Evolutionary conservation across 202 grass and related monocot genomes (phyloP), one percentile per base, ranked within the genome.

Genomic region (Zizania palustris): DNA sequence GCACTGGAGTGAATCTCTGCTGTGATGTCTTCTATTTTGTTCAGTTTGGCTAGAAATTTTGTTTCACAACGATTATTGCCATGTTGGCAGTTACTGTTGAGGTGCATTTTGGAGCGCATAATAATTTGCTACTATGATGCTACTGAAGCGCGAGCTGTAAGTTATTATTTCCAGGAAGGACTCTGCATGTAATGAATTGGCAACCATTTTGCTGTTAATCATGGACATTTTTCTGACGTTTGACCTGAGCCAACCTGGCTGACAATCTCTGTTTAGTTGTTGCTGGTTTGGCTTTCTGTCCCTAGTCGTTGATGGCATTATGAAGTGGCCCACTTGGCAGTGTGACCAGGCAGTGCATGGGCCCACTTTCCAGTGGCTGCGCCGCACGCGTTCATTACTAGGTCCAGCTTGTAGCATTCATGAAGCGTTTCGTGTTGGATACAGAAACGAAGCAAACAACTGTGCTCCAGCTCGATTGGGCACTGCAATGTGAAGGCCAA

Each of bases 91-190:
- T 54, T 69, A 39, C 71, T 71, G 65, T 57, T 11, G 46, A 70
- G 84, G 72, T 71, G 71, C n/a, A 76, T 58, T 80, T 80, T 66
- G 57, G 14, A 71, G 65, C 75, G 63, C 76, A 45, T 76, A 88
- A 84, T 84, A 88, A 88, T 88, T 65, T 88, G 67, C 49, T 65
- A 76, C 73, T 65, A 11, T 72, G 53, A 45, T 77, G 65, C 58
- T 82, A 60, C 76, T 84, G 36, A 61, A 80, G 60, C 84, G 71
- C 76, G 72, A 78, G 41, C 28, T 84, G 58, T 51, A 84, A 80
- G 43, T 60, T 67, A 41, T 40, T 6, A 15, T 83, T 73, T 78
- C 10, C 5, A 65, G 76, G 58, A 58, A 84, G 41, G 35, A 60
- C 64, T 45, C 16, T 57, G 56, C 5, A 13, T 83, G 71, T 75